These are phyloP conservation scores for Massariosphaeria phaeospora DNA, from an alignment of 495 filamentous ascomycete species.

Conservation along the genomic window DNA sequence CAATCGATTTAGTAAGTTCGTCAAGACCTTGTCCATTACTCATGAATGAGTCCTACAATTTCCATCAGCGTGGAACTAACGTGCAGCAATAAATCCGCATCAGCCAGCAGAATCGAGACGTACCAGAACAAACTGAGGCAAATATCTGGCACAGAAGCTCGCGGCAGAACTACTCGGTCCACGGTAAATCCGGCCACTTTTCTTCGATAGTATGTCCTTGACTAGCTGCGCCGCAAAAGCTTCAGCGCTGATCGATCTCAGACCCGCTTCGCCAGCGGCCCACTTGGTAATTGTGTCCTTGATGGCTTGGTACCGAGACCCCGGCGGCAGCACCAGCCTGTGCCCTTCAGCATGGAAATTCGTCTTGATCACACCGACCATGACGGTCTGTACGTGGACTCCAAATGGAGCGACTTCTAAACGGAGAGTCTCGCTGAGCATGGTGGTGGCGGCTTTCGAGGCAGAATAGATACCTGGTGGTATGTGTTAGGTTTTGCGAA, in stretches of 20 bases:
- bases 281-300: conserved; percentile 4
- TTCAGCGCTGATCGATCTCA: background rate
- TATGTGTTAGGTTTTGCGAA: background rate
- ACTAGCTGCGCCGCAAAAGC: background rate
- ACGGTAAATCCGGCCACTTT: background rate
- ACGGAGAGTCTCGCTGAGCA: background rate
- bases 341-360: background rate
- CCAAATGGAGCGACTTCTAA: background rate
- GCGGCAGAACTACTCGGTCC: background rate
- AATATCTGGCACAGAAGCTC: background rate
- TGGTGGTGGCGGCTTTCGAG: background rate
- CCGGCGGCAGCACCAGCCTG: background rate
- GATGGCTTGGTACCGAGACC: background rate
- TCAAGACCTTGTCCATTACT: background rate
- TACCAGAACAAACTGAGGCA: background rate
- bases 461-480: background rate
- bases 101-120: background rate
- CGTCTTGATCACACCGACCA: background rate
- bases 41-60: background rate
- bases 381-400: background rate
- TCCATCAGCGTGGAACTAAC: background rate
- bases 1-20: background rate
- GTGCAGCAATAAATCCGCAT: background rate
- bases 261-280: background rate
- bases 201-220: background rate